phyloP scores from a whole-genome alignment of 805 yeast genomes.

The Brettanomyces anomalus region DNA sequence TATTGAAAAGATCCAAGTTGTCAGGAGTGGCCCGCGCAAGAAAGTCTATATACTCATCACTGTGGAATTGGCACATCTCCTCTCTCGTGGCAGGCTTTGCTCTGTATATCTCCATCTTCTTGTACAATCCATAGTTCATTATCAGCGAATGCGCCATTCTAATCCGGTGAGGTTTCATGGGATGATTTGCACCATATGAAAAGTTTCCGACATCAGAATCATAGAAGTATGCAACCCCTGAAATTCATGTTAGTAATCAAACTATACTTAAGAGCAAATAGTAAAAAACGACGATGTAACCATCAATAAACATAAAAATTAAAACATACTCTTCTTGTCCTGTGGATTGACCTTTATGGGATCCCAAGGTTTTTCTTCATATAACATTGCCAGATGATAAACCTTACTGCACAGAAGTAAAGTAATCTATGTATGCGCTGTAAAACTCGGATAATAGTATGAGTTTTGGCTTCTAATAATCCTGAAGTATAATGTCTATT shows the following conservation, averaged over 20 bases:
- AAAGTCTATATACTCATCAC: conserved; percentile 95
- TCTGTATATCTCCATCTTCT: conserved; percentile 93
- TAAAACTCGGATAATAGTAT: too few relatives aligned
- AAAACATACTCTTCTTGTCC: conserved; percentile 37
- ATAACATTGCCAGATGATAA: conserved; percentile 18
- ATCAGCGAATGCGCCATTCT: conserved; percentile 97
- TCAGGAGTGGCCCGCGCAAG: conserved; percentile 87
- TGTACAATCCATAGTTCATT: conserved; percentile 94
- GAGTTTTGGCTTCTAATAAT: not conserved
- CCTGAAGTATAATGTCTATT: too few relatives aligned
- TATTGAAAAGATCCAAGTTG: conserved; percentile 75
- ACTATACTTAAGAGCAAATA: too few relatives aligned
- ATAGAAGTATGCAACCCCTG: conserved; percentile 68
- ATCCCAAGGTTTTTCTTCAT: conserved; percentile 52
- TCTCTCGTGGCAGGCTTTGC: conserved; percentile 97
- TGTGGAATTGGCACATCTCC: conserved; percentile 97
- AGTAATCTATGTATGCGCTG: too few relatives aligned
- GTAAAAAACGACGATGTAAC: not conserved
- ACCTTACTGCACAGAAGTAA: not conserved
- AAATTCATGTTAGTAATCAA: conserved; percentile 2
- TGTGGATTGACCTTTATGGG: conserved; percentile 47
- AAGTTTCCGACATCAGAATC: conserved; percentile 95
- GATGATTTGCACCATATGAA: conserved; percentile 97
- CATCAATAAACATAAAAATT: not conserved
- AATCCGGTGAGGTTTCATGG: conserved; percentile 98